Evolutionary conservation across 1,284 basidiomycete genomes (phyloP).

Genomic region (Kalmanozyma brasiliensis): DNA sequence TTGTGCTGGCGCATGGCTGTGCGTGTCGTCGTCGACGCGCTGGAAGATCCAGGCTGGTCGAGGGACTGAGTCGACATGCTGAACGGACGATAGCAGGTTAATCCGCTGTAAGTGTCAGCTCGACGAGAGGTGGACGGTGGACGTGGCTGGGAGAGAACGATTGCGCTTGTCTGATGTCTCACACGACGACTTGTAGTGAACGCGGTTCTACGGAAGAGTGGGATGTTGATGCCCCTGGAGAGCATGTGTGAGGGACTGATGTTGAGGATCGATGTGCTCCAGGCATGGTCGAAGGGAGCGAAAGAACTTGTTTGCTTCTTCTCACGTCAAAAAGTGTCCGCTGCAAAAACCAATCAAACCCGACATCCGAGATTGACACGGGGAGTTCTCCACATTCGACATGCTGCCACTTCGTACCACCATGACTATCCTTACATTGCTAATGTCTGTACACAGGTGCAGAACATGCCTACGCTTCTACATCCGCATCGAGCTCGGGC

Average conservation of each 20-base stretch:
- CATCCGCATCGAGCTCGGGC: constrained; percentile 16
- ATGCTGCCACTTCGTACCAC: no score
- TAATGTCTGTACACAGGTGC: background rate
- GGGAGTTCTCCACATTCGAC: no score
- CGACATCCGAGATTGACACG: constrained; percentile 12
- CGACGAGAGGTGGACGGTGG: background rate
- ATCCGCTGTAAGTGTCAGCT: no score
- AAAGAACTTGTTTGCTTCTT: no score
- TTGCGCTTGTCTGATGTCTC: no score
- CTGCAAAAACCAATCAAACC: background rate
- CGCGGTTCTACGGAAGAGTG: no score
- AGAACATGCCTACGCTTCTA: constrained; percentile 1
- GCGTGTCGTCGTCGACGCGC: constrained; percentile 4
- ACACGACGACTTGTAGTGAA: no score
- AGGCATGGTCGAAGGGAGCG: no score
- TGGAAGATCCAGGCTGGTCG: background rate
- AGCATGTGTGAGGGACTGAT: constrained; percentile 20
- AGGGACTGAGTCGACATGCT: constrained; percentile 7
- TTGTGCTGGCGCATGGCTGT: constrained; percentile 28
- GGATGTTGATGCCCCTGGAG: constrained; percentile 2
- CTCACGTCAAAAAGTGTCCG: background rate
- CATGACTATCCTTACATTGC: background rate
- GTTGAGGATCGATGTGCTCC: no score
- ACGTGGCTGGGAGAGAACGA: background rate
- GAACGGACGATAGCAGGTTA: no score